Evolutionary conservation across 2,329 filamentous ascomycete genomes (phyloP).

Genomic region (Verticillium isaacii): DNA sequence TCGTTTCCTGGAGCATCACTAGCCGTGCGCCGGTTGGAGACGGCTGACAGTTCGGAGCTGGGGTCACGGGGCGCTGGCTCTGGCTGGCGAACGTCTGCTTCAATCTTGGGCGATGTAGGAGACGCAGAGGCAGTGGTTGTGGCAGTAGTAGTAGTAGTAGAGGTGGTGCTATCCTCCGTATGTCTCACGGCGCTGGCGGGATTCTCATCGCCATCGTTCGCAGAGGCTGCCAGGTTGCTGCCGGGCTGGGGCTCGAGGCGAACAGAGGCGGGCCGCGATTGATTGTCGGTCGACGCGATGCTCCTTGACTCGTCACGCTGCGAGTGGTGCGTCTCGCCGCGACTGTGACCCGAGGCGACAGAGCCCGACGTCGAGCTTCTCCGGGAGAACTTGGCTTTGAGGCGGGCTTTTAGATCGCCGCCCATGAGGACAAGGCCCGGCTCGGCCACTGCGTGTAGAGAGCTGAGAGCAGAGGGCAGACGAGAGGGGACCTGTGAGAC

Average conservation of each 20-base stretch:
- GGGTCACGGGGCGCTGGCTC: conserved; percentile 5
- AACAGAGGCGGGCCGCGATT: conserved; percentile 7
- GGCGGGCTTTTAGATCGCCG: conserved; percentile 37
- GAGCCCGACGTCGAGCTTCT: conserved; percentile 35
- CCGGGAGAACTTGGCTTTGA: conserved; percentile 41
- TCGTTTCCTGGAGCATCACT: conserved; percentile 24
- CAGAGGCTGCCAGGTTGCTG: neutral
- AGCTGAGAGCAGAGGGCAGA: neutral
- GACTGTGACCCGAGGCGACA: conserved; percentile 25
- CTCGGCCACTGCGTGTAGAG: neutral
- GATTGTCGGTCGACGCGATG: conserved; percentile 11
- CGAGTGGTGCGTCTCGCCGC: conserved; percentile 17
- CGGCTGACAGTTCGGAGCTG: conserved; percentile 9
- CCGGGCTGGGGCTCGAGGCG: conserved; percentile 7
- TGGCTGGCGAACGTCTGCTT: conserved; percentile 7
- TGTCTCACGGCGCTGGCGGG: conserved; percentile 8
- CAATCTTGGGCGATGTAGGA: neutral
- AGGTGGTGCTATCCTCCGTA: conserved; percentile 5
- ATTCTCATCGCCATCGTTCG: neutral
- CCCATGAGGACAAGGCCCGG: conserved; percentile 28
- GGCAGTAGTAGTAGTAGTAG: neutral
- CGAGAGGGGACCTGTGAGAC: neutral
- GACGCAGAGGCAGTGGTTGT: neutral
- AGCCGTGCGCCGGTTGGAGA: conserved; percentile 12
- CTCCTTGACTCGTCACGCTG: conserved; percentile 19